Percentiles rank a stretch among this genome's conserved stretches.
These are phyloP conservation scores for Eucalyptus pauciflora DNA, from an alignment of 345 rosid species.

Conservation along the genomic window DNA sequence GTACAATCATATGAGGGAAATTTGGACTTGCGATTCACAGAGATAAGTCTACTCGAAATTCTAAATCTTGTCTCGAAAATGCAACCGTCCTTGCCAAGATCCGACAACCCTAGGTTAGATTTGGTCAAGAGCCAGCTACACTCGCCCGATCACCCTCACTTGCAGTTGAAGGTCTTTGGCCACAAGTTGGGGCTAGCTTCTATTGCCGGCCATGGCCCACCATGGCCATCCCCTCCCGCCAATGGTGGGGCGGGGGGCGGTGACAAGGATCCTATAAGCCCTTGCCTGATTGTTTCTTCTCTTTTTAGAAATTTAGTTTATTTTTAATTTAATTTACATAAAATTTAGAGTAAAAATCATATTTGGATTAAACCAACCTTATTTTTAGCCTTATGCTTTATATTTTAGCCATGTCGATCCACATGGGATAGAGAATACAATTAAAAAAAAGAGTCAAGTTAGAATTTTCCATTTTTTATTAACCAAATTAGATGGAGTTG, in stretches of 20 bases:
- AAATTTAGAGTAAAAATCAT: not conserved
- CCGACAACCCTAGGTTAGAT: not conserved
- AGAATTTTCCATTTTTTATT: not conserved
- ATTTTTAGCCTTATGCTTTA: not conserved
- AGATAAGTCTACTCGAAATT: not conserved
- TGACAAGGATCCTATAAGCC: not conserved
- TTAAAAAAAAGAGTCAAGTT: not conserved
- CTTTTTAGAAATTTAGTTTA: not conserved
- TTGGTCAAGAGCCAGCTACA: not conserved
- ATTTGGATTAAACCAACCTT: not conserved
- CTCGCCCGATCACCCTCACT: not conserved
- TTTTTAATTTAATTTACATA: not conserved
- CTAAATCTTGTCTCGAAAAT: not conserved
- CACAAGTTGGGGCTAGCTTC: not conserved
- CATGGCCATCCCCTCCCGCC: not conserved
- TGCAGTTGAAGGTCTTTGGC: not conserved
- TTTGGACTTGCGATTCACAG: not conserved
- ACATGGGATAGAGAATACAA: not conserved
- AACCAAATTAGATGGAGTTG: not conserved
- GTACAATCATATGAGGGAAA: not conserved
- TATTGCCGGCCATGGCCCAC: not conserved
- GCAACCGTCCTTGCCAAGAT: not conserved
- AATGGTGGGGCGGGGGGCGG: not conserved
- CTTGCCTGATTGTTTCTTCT: fast-evolving
- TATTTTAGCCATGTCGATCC: not conserved